A percentile compares a stretch with the other conserved stretches of the same genome.
These are phyloP conservation scores for Beauveria sp. DNA, from an alignment of 2,329 filamentous ascomycete genomes.

Conservation along the genomic window DNA sequence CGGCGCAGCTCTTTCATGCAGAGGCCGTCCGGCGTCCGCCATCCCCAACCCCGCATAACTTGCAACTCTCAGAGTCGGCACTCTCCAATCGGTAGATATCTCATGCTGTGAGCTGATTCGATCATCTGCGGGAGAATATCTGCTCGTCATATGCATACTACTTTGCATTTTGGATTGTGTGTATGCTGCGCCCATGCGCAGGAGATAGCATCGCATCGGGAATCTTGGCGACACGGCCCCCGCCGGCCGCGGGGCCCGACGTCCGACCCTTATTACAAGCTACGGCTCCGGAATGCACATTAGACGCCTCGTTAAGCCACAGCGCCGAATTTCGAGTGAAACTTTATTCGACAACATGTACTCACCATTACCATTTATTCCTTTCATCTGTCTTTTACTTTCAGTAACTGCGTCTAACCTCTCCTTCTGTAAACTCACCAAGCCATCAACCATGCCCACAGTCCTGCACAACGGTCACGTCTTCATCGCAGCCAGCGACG, in stretches of 20 bases:
- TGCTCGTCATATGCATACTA: neutral
- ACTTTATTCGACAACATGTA: neutral
- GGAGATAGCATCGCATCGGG: neutral
- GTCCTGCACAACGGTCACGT: slow-evolving; percentile 7
- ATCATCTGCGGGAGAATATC: neutral
- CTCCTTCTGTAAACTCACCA: neutral
- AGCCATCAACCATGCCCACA: slow-evolving; percentile 2
- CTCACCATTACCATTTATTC: neutral
- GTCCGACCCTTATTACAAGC: neutral
- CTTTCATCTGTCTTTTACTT: neutral
- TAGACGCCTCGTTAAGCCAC: neutral
- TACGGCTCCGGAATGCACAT: neutral
- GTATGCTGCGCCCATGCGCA: neutral
- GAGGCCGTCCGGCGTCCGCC: too few species aligned
- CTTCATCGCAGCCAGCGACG: slow-evolving; percentile 1
- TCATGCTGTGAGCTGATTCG: neutral
- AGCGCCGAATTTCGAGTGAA: neutral
- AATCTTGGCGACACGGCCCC: neutral
- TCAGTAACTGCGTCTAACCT: neutral
- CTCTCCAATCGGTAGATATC: neutral
- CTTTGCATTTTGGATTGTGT: neutral
- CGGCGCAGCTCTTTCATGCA: too few species aligned
- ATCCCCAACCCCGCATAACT: too few species aligned
- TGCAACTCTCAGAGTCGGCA: too few species aligned
- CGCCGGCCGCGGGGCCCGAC: neutral